Base-by-base conservation (phyloP, 179 eudicot species). In the Heliamphora pulchella region DNA sequence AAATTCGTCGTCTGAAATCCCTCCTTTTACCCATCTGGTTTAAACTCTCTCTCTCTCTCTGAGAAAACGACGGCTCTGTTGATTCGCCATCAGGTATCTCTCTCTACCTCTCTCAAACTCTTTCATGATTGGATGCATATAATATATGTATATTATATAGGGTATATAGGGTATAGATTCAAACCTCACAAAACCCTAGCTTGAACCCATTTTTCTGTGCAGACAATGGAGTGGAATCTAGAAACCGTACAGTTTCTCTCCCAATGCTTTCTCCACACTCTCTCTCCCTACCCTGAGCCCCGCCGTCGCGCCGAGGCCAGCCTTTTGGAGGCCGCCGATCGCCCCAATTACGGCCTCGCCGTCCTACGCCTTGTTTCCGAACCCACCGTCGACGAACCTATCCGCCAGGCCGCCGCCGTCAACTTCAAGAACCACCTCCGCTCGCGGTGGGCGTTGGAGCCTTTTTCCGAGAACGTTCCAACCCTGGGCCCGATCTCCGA, bases 401-500 rank as follows among this genome's bases (percentile, higher is more conserved):
- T 89, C 87, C 92, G 93, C 68, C 97, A 90, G 46, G 86, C 98
- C 14, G 97, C 98, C 31, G 93, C 98, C 5, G 97, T 96, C 41
- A 89, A 89, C 92, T 94, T 96, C 85, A 93, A 96, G 74, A 96
- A 96, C 81, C 92, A 91, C 82, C 90, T 94, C 76, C 89, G 89
- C 51, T 75, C 87, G 31, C 91, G 92, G 1, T 96, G 99, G 99
- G 85, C 87, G 0, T 83, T 90, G 1, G 59, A 70, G 22, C 71
- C 84, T 66, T 83, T 85, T 2, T 18, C 79, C 20, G 83, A 86
- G 59, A 79, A 85, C 71, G 81, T 72, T 13, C 79, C 77, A 5
- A 50, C 88, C 48, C 88, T 82, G 14, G 44, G 46, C 67, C 91
- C 83, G 18, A 88, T 94, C 55, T 79, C 94, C 0, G 96, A 86